Percentiles rank a stretch among this genome's conserved stretches.
Evolutionary conservation across 306 rosid species (phyloP).

Genomic region (Cicer bijugum): DNA sequence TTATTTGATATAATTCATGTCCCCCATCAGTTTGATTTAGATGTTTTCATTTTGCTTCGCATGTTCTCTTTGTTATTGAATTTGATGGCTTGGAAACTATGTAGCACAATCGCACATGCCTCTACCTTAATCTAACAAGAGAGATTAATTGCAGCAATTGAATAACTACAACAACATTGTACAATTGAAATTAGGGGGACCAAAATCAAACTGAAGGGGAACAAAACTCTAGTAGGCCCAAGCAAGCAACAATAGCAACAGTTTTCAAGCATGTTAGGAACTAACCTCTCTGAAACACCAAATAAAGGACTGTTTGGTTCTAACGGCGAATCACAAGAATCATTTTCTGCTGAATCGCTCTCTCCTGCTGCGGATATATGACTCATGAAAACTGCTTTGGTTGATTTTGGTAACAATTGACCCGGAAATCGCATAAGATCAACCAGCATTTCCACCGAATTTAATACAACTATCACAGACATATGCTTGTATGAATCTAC

Average conservation of each 20-base stretch:
- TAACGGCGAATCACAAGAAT: slow-evolving; percentile 97
- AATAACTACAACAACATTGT: slow-evolving; percentile 25
- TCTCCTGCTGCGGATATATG: slow-evolving; percentile 96
- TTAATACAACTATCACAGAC: slow-evolving; percentile 81
- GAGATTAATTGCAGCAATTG: slow-evolving; percentile 29
- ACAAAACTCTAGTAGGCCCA: slow-evolving; percentile 32
- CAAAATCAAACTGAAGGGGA: slow-evolving; percentile 24
- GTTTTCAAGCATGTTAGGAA: slow-evolving; percentile 60
- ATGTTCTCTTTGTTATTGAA: slow-evolving; percentile 18
- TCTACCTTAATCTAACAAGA: slow-evolving; percentile 30
- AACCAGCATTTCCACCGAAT: slow-evolving; percentile 87
- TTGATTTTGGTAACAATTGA: slow-evolving; percentile 76
- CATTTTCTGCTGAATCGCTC: slow-evolving; percentile 99
- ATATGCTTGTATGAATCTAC: slow-evolving; percentile 85
- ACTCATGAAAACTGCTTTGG: slow-evolving; percentile 86
- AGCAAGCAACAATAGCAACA: slow-evolving; percentile 34
- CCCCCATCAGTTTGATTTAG: slow-evolving; percentile 17
- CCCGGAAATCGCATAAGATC: slow-evolving; percentile 99
- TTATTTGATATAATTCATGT: slow-evolving; percentile 9
- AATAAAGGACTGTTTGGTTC: slow-evolving; percentile 99
- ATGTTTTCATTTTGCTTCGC: slow-evolving; percentile 19
- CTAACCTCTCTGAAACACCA: slow-evolving; percentile 86
- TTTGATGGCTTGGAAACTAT: slow-evolving; percentile 29
- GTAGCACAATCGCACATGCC: slow-evolving; percentile 11
- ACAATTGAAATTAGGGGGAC: slow-evolving; percentile 26